Evolutionary conservation across 768 basidiomycete genomes (phyloP), one percentile per base, ranked within the genome.

Genomic region (Stropharia rugosoannulata): DNA sequence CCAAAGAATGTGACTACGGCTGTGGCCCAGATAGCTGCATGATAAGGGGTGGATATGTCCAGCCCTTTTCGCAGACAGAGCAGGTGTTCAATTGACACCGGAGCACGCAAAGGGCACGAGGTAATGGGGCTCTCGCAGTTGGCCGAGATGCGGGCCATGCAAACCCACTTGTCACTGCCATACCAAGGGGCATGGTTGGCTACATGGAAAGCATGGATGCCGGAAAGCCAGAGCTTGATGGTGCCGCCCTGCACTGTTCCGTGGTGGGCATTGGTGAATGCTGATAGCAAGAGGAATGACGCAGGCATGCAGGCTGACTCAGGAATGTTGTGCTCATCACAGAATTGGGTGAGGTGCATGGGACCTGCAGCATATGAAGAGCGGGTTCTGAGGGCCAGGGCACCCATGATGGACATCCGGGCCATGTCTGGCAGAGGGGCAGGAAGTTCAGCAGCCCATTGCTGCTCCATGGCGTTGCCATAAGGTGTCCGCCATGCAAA

Each of bases 1-100:
- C 75, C 67, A 64, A 69, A 78, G 57, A 79, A 79, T 1, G 74
- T 64, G 0, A 59, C 32, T 0, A 55, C 32, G 0, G 76, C 74
- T 2, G 66, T 39, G 0, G 75, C 75, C 65, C 66, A 76, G 8
- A 75, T 41, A 0, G 74, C 72, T 2, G 71, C 69, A 49, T 75
- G 62, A 70, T 60, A 7, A 11, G 38, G 38, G n/a, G 11, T 39
- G 38, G 38, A 39, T 2, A 39, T 39, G 38, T n/a, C 11, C 2
- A 39, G 38, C 11, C 12, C 12, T 16, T 3, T 16, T 2, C 38
- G 11, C 0, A 74, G 56, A 1, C 55, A 49, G 2, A 40, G 19
- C n/a, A 76, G 57, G 46, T 73, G 71, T 4, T 69, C 60, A 1
- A 71, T 42, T 2, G 71, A 70, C 12, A 74, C 65, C 1, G 73